Base-by-base conservation (phyloP, 139 green algal genomes). In the Micractinium conductrix region DNA sequence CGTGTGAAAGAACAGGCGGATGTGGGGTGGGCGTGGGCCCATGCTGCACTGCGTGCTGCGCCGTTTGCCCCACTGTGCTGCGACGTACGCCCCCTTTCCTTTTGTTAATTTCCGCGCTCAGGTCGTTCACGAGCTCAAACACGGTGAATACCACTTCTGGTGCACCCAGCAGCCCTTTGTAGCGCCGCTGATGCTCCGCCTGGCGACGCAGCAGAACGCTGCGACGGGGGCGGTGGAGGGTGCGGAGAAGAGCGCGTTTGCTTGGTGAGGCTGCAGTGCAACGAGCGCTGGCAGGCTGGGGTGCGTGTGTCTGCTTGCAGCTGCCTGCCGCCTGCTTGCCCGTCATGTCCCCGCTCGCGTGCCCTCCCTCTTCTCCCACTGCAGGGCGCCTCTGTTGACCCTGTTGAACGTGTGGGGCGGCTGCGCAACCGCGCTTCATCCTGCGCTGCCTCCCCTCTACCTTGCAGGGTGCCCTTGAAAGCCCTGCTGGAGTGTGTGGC, bases 171-270 rank as follows among this genome's bases (percentile, higher is more conserved):
- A 68, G n/a, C 65, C 81, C 30, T 86, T 79, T 79, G 63, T 91
- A 7, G 78, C 88, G 42, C 85, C 88, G 14, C 78, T 91, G 44
- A 88, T 91, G 85, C 88, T 91, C 45, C 72, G 80, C 22, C 78
- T 90, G 22, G 88, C 88, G 21, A 43, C 68, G 5, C 44, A 88
- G 55, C 82, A 87, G 73, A 91, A 91, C 55, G 73, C 38, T 0
- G 53, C 86, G 30, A 90, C 88, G 26, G 35, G 62, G 17, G 86
- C 85, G 40, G 85, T 91, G n/a, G 28, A 72, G 19, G 88, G 85
- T n/a, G 88, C 72, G 33, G 88, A 91, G 85, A 91, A 91, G 78
- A 85, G 82, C 22, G 85, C 82, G 0, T 90, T 90, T 75, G 88
- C 88, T 1, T 91, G 88, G 88, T 91, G 72, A 38, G 87, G 8